Evolutionary conservation across 139 green algal genomes (phyloP), one percentile per base, ranked within the genome.

Genomic region (Gonium pectorale): DNA sequence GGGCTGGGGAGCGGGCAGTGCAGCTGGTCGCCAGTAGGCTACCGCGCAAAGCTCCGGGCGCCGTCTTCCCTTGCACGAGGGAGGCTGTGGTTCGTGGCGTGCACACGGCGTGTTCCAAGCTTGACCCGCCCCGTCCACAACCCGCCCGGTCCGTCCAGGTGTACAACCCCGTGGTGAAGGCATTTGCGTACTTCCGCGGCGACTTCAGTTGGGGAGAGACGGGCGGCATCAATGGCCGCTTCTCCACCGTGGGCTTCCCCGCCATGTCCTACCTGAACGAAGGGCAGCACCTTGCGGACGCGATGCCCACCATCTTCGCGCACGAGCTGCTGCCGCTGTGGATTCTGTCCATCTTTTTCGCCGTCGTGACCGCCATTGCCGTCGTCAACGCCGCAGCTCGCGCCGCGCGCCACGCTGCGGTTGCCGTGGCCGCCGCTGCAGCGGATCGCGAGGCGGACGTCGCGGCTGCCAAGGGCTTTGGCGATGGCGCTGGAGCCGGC

Each of bases 311-410:
- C 9, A 38, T 85, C 24, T 77, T 85, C 44, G 79, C 37, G 13
- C 11, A 67, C 24, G 79, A 85, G 51, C 67, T 86, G 67, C 80
- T 86, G 67, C 80, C 80, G 33, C 51, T 86, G 38, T 86, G 80
- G 80, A 2, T 63, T 29, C 67, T 86, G 24, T n/a, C 52, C 22
- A 3, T 29, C 15, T 79, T 86, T 52, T 80, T 86, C 24, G 4
- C 33, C 26, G 21, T 67, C 3, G 51, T 51, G 5, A 86, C 80
- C 4, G 17, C 19, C 40, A n/a, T 85, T 3, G 35, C 43, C 27
- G 54, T 26, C 7, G 40, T 29, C n/a, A 40, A 8, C 2, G 52
- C 52, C 15, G 40, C 29, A 9, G 1, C n/a, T 11, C 79, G 79
- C 29, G 80, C 67, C 7, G 40, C 27, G 35, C 67, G 80, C 26